Evolutionary conservation across 495 filamentous ascomycete genomes (phyloP).

Genomic region (Aspergillus diversus): DNA sequence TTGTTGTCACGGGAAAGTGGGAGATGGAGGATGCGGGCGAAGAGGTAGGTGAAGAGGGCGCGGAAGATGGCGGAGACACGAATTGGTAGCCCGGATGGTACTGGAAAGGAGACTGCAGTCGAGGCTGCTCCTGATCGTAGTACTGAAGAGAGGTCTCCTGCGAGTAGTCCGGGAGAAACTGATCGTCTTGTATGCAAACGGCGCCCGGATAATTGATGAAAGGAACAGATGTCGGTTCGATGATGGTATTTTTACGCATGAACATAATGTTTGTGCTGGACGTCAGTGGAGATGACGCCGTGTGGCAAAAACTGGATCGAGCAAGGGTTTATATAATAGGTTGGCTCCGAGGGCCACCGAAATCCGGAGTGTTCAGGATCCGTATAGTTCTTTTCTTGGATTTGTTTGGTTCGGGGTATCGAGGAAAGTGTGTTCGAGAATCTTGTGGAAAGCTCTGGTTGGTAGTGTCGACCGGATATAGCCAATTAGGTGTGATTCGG

Average conservation of each 20-base stretch:
- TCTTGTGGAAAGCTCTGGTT: conserved; percentile 17
- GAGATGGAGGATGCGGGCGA: conserved; percentile 46
- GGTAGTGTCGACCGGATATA: background rate
- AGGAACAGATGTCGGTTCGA: conserved; percentile 37
- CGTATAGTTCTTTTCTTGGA: conserved; percentile 26
- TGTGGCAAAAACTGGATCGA: conserved; percentile 27
- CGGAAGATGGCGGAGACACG: conserved; percentile 47
- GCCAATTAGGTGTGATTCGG: background rate
- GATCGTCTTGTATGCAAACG: conserved; percentile 53
- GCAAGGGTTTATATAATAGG: conserved; percentile 37
- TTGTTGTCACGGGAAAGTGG: conserved; percentile 33
- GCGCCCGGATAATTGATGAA: conserved; percentile 38
- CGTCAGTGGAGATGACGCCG: conserved; percentile 36
- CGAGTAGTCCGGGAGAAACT: conserved; percentile 40
- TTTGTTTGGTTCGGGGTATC: conserved; percentile 1
- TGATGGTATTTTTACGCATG: conserved; percentile 55
- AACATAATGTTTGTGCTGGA: conserved; percentile 47
- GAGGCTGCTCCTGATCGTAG: conserved; percentile 27
- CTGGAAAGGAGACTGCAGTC: conserved; percentile 44
- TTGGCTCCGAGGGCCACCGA: conserved; percentile 28
- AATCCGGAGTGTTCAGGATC: conserved; percentile 33
- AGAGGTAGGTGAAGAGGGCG: conserved; percentile 44
- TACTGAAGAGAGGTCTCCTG: conserved; percentile 37
- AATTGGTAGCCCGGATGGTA: conserved; percentile 39
- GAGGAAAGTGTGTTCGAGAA: conserved; percentile 7